Evolutionary conservation across 2,329 filamentous ascomycete genomes (phyloP), one percentile per base, ranked within the genome.

Genomic region (Claviceps sp.): DNA sequence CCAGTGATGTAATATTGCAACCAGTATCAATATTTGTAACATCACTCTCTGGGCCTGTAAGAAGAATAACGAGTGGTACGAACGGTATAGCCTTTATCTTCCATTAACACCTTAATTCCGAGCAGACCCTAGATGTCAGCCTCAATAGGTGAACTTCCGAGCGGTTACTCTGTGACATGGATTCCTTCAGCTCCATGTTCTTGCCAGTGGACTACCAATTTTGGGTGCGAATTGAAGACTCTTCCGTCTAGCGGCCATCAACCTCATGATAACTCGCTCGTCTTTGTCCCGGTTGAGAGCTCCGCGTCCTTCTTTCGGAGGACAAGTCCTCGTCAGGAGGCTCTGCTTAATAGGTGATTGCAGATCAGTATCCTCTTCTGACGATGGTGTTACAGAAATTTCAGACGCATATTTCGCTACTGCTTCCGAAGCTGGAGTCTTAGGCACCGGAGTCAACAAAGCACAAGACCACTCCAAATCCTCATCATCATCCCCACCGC

Each of bases 181-280:
- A 34, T 40, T 13, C 9, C 22, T 46, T 55, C 58, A 67, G 44
- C 62, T 67, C 78, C 77, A 81, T 26, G 74, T 70, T 60, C 73
- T 79, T 26, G 79, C 76, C 58, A 90, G 68, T 2, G 86, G 86
- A 65, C 86, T 90, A 18, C 78, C 82, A 53, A 88, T 70, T 67
- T 85, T 85, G 34, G 86, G 86, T 37, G 84, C 84, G 70, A 83
- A 88, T 62, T 87, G 84, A 65, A 88, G 64, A 62, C 84, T 91
- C 77, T 87, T 88, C 55, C 86, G 75, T 55, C 85, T 74, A 0
- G 85, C 85, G 11, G 83, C 81, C 74, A 86, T 80, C 55, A 90
- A 69, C 47, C 81, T 74, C 66, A 79, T 74, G 55, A 81, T 69
- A 52, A 85, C 72, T 20, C 70, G 71, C 59, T 78, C 71, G 59